Conservation (phyloP, 345 rosid genomes). For the Boechera retrofracta region DNA sequence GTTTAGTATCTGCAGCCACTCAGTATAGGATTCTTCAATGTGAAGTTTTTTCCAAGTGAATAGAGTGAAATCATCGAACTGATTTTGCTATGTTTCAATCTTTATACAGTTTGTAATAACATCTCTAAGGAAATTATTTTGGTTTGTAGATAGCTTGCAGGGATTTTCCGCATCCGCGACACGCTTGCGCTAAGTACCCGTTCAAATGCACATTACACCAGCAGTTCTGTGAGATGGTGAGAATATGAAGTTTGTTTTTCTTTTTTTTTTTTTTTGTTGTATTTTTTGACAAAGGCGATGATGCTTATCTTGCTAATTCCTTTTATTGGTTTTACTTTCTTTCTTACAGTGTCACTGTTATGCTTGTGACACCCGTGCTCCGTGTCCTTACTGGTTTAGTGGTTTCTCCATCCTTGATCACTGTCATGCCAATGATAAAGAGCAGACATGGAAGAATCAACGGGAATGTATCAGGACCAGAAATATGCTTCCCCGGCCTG, state of each 20-base stretch:
- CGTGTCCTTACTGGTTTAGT: constrained; percentile 63
- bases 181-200: constrained; percentile 66
- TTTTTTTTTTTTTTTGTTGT: background rate
- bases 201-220: constrained; percentile 64
- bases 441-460: constrained; percentile 56
- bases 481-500: constrained; percentile 32
- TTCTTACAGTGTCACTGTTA: constrained; percentile 78
- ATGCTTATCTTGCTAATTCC: background rate
- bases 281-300: background rate
- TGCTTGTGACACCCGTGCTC: constrained; percentile 80
- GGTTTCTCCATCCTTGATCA: constrained; percentile 54
- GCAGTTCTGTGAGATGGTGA: constrained; percentile 65
- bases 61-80: background rate
- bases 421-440: constrained; percentile 82
- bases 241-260: background rate
- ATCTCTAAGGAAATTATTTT: background rate
- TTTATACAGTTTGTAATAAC: background rate
- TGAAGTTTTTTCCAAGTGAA: background rate
- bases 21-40: background rate
- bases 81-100: background rate
- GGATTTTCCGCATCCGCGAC: constrained; percentile 87
- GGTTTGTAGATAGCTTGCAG: constrained; percentile 78
- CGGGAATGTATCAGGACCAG: constrained; percentile 49
- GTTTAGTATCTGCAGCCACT: background rate
- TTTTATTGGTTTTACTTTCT: background rate